Evolutionary conservation across 352 stramenopile genomes (phyloP).

Genomic region (Phytophthora chlamydospora): DNA sequence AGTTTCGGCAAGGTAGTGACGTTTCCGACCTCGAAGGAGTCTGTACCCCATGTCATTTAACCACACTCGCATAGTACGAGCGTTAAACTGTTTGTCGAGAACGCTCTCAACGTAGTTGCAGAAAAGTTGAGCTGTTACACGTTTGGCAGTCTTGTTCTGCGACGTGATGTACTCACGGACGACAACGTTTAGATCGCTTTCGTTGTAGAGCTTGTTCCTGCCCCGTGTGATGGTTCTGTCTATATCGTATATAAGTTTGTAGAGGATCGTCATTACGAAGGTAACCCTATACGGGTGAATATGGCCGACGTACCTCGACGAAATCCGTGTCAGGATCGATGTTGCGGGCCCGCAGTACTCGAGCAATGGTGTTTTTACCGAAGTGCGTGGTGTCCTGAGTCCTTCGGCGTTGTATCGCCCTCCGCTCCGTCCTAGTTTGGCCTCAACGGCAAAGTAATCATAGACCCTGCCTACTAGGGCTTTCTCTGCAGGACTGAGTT

Average conservation of each 20-base stretch:
- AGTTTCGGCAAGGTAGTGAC: conserved; percentile 11
- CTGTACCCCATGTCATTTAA: conserved; percentile 13
- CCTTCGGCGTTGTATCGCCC: background rate
- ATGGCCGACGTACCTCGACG: conserved; percentile 6
- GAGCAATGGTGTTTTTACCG: conserved; percentile 6
- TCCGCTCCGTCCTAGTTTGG: conserved; percentile 3
- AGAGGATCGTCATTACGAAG: background rate
- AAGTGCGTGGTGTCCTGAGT: conserved; percentile 3
- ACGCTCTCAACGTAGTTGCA: conserved; percentile 1
- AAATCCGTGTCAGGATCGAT: conserved; percentile 9
- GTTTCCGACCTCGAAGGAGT: background rate
- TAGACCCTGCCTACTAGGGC: conserved; percentile 1
- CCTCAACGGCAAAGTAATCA: conserved; percentile 4
- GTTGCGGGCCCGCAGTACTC: conserved; percentile 6
- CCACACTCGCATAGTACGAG: conserved; percentile 1
- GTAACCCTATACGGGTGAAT: conserved; percentile 9
- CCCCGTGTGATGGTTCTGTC: conserved; percentile 3
- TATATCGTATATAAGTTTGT: conserved; percentile 12
- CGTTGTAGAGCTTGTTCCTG: conserved; percentile 1
- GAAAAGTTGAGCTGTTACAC: conserved; percentile 5
- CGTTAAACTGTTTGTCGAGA: background rate
- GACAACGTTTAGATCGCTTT: conserved; percentile 2
- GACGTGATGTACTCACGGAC: conserved; percentile 8
- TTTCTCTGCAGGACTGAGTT: conserved; percentile 8
- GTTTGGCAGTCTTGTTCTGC: conserved; percentile 8